Base-by-base conservation (phyloP, 371 early-diverging fungal species). In the Mucor velutinosus region DNA sequence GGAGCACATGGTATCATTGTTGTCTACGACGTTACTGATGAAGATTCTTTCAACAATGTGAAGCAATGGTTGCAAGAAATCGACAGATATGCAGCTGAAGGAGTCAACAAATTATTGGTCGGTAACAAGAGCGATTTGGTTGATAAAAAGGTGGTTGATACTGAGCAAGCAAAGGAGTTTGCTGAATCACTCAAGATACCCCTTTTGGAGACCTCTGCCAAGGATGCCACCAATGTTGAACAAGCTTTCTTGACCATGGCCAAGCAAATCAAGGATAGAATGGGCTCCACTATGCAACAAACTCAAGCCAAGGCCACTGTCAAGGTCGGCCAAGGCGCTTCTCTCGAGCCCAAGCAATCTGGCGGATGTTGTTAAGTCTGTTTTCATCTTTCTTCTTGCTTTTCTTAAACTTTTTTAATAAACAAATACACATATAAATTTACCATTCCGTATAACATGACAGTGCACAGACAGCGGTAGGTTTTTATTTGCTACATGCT, bases 101-200 rank as follows among this genome's bases (percentile, higher is more conserved):
- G 93, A 53, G 95, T 95, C 56, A 97, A 97, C 87, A 97, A 99
- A 86, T 86, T 99, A 69, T 80, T 99, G 59, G 93, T 99, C 47
- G 99, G 99, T 69, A 99, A 99, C 89, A 99, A 99, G 89, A 93
- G 95, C 73, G 99, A 99, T 84, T 87, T 98, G 84, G 84, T 86
- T 62, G 93, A 93, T 69, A 92, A 93, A 78, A 94, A 95, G 85
- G 90, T 90, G 53, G 91, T 91, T 47, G 92, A 90, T 35, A 89
- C 86, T 65, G 87, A 88, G 27, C 85, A 83, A 64, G 93, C 93
- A 35, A 90, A 91, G 87, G 95, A 94, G 75, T 90, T 95, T 69
- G 95, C 97, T 30, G 94, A 95, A 71, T 83, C 89, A 62, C 86
- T 93, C 64, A 83, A 84, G 37, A 93, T 97, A 66, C 91, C 94